phyloP scores from a whole-genome alignment of 2,329 filamentous ascomycete genomes.

The Leptodontidium sp. region DNA sequence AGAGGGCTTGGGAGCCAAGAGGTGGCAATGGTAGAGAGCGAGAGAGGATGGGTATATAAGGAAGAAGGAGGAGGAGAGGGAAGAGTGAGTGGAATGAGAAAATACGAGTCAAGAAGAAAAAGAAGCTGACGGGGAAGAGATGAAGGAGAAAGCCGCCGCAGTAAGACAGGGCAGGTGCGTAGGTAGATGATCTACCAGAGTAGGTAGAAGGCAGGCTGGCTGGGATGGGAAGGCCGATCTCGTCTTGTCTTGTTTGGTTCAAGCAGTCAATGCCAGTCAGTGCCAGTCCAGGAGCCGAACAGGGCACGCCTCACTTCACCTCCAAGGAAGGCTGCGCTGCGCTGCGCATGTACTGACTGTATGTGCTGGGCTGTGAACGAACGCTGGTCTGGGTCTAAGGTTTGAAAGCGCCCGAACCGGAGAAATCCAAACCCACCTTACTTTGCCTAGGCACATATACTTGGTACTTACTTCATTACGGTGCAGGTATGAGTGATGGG shows the following conservation, averaged over 20 bases:
- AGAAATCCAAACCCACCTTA: slow-evolving; percentile 2
- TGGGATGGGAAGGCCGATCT: too few relatives aligned
- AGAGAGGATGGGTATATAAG: slow-evolving; percentile 9
- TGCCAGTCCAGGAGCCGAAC: too few relatives aligned
- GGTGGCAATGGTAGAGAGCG: slow-evolving; percentile 8
- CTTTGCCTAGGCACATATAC: background rate
- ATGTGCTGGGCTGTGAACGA: background rate
- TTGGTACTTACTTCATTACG: too few relatives aligned
- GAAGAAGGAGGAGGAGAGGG: background rate
- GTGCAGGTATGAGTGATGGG: too few relatives aligned
- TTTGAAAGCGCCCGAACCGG: slow-evolving; percentile 19
- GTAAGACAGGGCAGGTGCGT: background rate
- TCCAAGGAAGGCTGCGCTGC: background rate
- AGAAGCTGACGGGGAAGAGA: slow-evolving; percentile 19
- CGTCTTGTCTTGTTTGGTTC: too few relatives aligned
- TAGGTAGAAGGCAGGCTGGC: background rate
- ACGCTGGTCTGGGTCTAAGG: slow-evolving; percentile 11
- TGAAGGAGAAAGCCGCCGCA: slow-evolving; percentile 8
- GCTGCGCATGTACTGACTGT: too few relatives aligned
- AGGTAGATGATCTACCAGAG: background rate
- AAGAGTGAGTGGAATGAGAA: slow-evolving; percentile 10
- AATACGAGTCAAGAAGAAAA: slow-evolving; percentile 26
- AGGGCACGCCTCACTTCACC: background rate
- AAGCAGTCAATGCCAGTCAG: too few relatives aligned
- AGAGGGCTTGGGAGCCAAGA: background rate